Conservation (phyloP, 2,329 filamentous ascomycete species). For the Cladophialophora bantiana region DNA sequence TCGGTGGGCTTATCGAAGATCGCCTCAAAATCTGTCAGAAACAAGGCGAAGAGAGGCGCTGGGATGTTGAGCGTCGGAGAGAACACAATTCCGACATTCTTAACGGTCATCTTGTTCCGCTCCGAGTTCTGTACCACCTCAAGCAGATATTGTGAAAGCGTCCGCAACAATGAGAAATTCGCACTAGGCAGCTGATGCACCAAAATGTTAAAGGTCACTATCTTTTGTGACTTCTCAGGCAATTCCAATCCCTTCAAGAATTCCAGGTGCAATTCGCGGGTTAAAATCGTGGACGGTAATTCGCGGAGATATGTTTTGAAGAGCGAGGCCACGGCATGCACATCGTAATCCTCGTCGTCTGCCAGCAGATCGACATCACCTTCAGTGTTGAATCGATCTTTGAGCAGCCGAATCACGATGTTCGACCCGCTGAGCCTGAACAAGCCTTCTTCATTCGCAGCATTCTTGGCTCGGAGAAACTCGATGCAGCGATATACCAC, state of each 20-base stretch:
- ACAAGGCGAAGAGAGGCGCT: constrained; percentile 89
- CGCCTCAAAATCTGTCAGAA: constrained; percentile 85
- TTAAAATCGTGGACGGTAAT: constrained; percentile 87
- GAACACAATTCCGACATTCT: constrained; percentile 97
- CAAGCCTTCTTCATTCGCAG: constrained; percentile 87
- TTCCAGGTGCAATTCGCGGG: constrained; percentile 85
- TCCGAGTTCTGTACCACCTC: constrained; percentile 89
- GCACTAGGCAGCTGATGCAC: constrained; percentile 79
- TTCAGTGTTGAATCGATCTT: constrained; percentile 91
- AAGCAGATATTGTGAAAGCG: constrained; percentile 86
- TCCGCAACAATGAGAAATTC: constrained; percentile 82
- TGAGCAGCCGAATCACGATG: constrained; percentile 86
- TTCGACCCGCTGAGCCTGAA: constrained; percentile 98
- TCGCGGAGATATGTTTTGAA: constrained; percentile 94
- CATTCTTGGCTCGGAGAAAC: constrained; percentile 84
- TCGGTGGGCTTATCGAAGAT: constrained; percentile 76
- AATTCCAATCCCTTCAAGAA: constrained; percentile 88
- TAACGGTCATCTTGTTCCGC: constrained; percentile 96
- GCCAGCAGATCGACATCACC: constrained; percentile 86
- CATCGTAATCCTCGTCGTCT: constrained; percentile 88
- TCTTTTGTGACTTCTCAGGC: constrained; percentile 75
- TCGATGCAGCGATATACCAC: constrained; percentile 96
- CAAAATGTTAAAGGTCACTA: constrained; percentile 75
- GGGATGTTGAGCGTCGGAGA: constrained; percentile 97
- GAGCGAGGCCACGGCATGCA: constrained; percentile 92